Conservation (phyloP, 768 basidiomycete genomes). For the Hypsizygus marmoreus region DNA sequence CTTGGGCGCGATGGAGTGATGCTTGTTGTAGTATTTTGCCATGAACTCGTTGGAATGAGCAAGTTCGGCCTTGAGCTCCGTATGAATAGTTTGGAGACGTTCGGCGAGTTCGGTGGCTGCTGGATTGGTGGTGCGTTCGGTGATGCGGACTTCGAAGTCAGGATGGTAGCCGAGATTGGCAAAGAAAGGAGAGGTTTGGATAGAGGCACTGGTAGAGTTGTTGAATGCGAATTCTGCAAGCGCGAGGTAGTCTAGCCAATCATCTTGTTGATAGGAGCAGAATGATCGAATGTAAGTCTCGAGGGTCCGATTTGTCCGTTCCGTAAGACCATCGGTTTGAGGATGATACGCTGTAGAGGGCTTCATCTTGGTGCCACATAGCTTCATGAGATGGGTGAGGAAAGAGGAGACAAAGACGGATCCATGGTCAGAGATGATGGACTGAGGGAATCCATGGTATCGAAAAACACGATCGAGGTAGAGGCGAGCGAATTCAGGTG, state of each 20-base stretch:
- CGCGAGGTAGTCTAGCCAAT: too few species aligned
- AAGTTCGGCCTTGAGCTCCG: background rate
- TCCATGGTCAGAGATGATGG: conserved; percentile 35
- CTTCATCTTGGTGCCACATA: conserved; percentile 8
- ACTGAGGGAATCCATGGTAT: conserved; percentile 34
- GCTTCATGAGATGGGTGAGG: conserved; percentile 18
- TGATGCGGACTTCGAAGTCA: background rate
- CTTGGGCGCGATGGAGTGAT: background rate
- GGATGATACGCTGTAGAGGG: conserved; percentile 45
- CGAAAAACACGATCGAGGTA: conserved; percentile 37
- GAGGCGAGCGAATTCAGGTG: conserved; percentile 32
- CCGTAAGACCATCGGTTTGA: too few species aligned
- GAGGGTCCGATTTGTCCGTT: too few species aligned
- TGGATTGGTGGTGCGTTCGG: background rate
- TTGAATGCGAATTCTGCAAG: conserved; percentile 45
- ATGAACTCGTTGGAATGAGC: background rate
- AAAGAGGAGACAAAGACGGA: conserved; percentile 34
- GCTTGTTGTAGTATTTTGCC: background rate
- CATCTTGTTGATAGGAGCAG: conserved; percentile 37
- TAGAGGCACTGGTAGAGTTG: conserved; percentile 31
- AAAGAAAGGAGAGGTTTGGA: conserved; percentile 35
- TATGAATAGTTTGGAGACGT: too few species aligned
- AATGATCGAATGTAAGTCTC: conserved; percentile 38
- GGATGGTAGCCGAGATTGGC: conserved; percentile 26
- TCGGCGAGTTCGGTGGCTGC: background rate